Base-by-base conservation (phyloP, 176 grass and related monocot species). In the Juncus effusus region DNA sequence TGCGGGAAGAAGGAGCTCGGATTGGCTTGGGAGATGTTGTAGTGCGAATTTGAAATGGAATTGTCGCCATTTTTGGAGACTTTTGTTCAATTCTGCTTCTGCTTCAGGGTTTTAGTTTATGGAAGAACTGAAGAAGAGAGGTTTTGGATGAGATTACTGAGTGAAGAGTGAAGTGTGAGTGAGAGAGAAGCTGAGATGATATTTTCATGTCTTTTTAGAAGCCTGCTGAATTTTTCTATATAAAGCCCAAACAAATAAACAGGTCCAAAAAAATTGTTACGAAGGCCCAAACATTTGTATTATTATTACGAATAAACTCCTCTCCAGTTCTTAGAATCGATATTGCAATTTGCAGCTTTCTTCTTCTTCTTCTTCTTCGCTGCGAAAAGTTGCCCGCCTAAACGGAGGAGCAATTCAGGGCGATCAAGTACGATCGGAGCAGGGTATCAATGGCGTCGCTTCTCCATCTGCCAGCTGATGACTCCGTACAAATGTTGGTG, bases 381-480 rank as follows among this genome's bases (percentile, higher is more conserved):
- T 6, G 44, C 9, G 44, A 47, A 47, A 5, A 47, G 44, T 6
- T 47, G 2, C 44, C 44, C 44, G 44, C 44, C 44, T 47, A 47
- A 47, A 47, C 44, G 44, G 2, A 6, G 6, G 6, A 47, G 44
- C 44, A 47, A 6, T 47, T 47, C 9, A 45, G 42, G 42, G 42
- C 3, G 42, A 45, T 45, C 42, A 47, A 47, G 44, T 47, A 47
- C 4, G 44, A 47, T 47, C 44, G 44, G 9, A 47, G 19, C 19
- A 28, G 19, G 19, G 19, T 28, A 44, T 38, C 49, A 58, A 55
- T 57, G 61, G 61, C 90, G 9, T 83, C 74, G 14, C 78, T 79
- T 77, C 84, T 87, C 10, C 86, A 89, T 63, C 82, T 91, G 3
- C 88, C 93, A 35, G 63, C 60, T 13, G 85, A 97, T 51, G 88